phyloP scores from a whole-genome alignment of 2,329 filamentous ascomycete genomes.

The Epichloe scottii region DNA sequence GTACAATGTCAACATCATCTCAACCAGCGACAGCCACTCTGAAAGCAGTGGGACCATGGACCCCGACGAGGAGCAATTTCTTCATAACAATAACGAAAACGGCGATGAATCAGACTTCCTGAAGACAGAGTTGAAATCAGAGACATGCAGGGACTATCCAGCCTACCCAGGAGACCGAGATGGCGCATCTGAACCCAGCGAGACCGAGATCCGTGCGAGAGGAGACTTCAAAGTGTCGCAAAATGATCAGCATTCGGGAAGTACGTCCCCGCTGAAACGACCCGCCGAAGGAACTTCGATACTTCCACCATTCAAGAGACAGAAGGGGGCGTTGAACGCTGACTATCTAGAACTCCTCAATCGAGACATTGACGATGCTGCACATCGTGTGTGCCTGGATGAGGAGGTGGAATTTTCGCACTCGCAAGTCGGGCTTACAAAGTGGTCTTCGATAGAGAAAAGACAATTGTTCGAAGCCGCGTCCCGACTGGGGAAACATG shows the following conservation, averaged over 20 bases:
- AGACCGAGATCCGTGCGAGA: constrained; percentile 1
- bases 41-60: constrained; percentile 17
- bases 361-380: constrained; percentile 42
- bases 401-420: constrained; percentile 21
- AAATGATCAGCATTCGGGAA: constrained; percentile 3
- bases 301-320: constrained; percentile 31
- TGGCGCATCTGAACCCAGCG: constrained; percentile 1
- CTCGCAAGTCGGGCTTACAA: constrained; percentile 53
- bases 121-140: neutral
- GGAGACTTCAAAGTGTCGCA: neutral
- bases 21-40: constrained; percentile 9
- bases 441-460: constrained; percentile 65
- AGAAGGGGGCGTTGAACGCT: constrained; percentile 28
- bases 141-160: neutral
- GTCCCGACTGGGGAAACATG: constrained; percentile 47
- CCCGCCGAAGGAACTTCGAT: constrained; percentile 13
- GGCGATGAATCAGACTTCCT: neutral
- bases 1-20: constrained; percentile 18
- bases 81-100: constrained; percentile 4
- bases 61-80: constrained; percentile 12
- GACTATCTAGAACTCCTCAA: constrained; percentile 43
- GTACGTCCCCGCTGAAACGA: constrained; percentile 17
- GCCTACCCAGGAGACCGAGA: neutral
- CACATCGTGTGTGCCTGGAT: constrained; percentile 21
- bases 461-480: constrained; percentile 54